Conservation (phyloP, 208 protist genomes). For the Paratrypanosoma confusum region DNA sequence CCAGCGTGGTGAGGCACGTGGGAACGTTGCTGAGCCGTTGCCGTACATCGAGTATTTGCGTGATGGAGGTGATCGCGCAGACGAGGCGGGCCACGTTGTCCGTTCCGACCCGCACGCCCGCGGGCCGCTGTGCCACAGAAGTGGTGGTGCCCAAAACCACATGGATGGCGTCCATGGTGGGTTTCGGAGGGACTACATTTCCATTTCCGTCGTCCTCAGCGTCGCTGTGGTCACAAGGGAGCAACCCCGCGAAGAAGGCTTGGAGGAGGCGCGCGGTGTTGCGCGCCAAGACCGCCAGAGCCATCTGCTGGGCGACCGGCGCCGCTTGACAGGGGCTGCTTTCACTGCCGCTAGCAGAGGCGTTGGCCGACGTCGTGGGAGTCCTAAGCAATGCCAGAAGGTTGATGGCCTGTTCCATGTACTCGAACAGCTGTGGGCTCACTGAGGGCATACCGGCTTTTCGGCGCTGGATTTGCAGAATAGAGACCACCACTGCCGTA, state of each 20-base stretch:
- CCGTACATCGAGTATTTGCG: background rate
- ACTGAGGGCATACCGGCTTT: too few relatives aligned
- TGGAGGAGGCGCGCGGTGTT: constrained; percentile 49
- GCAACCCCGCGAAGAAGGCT: constrained; percentile 31
- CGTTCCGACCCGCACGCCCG: too few relatives aligned
- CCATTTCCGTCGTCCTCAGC: background rate
- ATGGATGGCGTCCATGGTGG: too few relatives aligned
- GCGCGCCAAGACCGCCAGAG: constrained; percentile 21
- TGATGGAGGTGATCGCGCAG: background rate
- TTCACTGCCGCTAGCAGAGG: too few relatives aligned
- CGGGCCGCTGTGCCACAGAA: too few relatives aligned
- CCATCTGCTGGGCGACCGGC: constrained; percentile 8
- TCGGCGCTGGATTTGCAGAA: constrained; percentile 18
- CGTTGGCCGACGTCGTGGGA: too few relatives aligned
- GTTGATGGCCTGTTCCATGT: too few relatives aligned
- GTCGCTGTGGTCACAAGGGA: constrained; percentile 7
- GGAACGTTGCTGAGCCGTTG: too few relatives aligned
- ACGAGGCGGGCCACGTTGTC: constrained; percentile 6
- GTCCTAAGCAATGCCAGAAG: too few relatives aligned
- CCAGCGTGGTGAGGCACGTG: background rate
- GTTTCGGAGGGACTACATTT: background rate
- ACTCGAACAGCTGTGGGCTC: too few relatives aligned
- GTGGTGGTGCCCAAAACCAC: too few relatives aligned
- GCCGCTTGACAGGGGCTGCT: too few relatives aligned
- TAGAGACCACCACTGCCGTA: constrained; percentile 15